A percentile compares a stretch with the other conserved stretches of the same genome.
Conservation (phyloP, 176 grass and related monocot genomes). For the maize (Zea mays) region Zm-B73-REFERENCE-NAM-5.0 NC_050104.1:94127001-94127500, state of each 20-base stretch:
- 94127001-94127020: conserved; percentile 37
- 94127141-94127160: conserved; percentile 75
- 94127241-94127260: conserved; percentile 48
- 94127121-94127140: conserved; percentile 54
- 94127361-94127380: conserved; percentile 35
- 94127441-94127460: conserved; percentile 43
- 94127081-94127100: not conserved
- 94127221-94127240: not conserved
- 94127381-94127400: conserved; percentile 44
- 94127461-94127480: conserved; percentile 45
- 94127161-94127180: conserved; percentile 46
- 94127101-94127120: not conserved
- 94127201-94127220: not conserved
- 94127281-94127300: conserved; percentile 22
- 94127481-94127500: conserved; percentile 74
- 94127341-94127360: conserved; percentile 33
- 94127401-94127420: conserved; percentile 47
- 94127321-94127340: conserved; percentile 54
- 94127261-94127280: conserved; percentile 34
- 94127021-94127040: conserved; percentile 45
- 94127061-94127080: not conserved
- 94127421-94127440: conserved; percentile 52
- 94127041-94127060: conserved; percentile 4
- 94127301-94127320: conserved; percentile 49
- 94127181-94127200: conserved; percentile 19